phyloP scores from a whole-genome alignment of 169 alveolate genomes.

The Plasmodium falciparum region DNA sequence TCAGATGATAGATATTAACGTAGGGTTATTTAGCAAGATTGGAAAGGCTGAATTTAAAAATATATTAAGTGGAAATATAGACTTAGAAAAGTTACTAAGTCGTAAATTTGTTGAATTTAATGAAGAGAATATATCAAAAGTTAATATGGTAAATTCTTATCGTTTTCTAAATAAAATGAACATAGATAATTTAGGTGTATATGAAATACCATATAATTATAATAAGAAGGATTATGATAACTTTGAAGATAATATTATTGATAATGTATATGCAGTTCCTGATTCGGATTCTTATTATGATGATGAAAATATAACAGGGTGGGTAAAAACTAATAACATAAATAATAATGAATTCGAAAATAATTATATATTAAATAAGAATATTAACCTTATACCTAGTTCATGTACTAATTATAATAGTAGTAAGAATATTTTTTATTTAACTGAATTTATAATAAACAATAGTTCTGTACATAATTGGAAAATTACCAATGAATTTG shows the following conservation, averaged over 20 bases:
- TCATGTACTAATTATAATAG: conserved; percentile 15
- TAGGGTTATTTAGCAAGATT: conserved; percentile 56
- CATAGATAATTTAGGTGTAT: conserved; percentile 57
- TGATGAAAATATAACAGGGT: not conserved
- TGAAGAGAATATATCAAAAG: conserved; percentile 33
- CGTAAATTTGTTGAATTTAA: conserved; percentile 15
- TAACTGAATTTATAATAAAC: conserved; percentile 32
- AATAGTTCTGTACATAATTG: conserved; percentile 20
- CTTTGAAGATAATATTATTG: not conserved
- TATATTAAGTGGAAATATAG: conserved; percentile 42
- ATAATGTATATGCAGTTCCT: conserved; percentile 69
- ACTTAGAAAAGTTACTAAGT: conserved; percentile 20
- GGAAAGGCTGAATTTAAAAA: conserved; percentile 61
- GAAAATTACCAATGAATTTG: conserved; percentile 50
- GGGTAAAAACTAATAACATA: not conserved
- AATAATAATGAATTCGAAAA: not conserved
- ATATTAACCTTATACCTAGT: too few relatives aligned
- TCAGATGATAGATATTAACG: not conserved
- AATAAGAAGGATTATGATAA: conserved; percentile 28
- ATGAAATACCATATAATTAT: conserved; percentile 42
- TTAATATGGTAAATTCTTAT: conserved; percentile 14
- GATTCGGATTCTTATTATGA: conserved; percentile 51
- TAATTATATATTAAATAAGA: too few relatives aligned
- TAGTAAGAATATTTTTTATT: not conserved
- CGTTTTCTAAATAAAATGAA: conserved; percentile 47